Conservation (phyloP, 305 asterid species). For the Fraxinus angustifolia region DNA sequence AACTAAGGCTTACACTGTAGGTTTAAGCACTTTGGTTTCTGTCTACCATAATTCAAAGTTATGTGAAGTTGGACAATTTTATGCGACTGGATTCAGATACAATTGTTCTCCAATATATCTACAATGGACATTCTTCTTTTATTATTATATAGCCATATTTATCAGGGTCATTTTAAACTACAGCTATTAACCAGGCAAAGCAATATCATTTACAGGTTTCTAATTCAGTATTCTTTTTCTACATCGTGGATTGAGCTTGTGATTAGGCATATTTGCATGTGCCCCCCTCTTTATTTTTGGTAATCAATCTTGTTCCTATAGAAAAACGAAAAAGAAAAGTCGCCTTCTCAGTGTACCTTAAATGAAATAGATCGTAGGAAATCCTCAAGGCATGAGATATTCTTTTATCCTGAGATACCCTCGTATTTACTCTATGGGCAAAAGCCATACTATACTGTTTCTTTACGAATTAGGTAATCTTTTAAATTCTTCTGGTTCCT, state of each 20-base stretch:
- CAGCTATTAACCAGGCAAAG: neutral
- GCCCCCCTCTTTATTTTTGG: neutral
- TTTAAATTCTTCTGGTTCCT: neutral
- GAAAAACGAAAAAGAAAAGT: neutral
- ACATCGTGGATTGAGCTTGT: neutral
- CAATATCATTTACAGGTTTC: neutral
- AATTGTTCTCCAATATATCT: neutral
- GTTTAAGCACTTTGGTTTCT: neutral
- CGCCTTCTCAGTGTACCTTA: neutral
- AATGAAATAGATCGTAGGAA: neutral
- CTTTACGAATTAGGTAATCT: neutral
- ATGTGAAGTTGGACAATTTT: neutral
- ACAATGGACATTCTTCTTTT: neutral
- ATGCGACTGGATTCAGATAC: neutral
- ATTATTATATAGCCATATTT: neutral
- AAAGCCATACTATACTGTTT: neutral
- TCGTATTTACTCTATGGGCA: neutral
- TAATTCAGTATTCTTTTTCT: neutral
- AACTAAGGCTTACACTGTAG: neutral
- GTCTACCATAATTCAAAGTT: neutral
- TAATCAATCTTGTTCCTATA: neutral
- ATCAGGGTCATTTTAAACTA: neutral
- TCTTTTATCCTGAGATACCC: neutral
- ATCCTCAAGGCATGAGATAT: neutral
- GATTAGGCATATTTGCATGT: neutral